Base-by-base conservation (phyloP, 345 rosid genomes). In the Raphanus sativus region DNA sequence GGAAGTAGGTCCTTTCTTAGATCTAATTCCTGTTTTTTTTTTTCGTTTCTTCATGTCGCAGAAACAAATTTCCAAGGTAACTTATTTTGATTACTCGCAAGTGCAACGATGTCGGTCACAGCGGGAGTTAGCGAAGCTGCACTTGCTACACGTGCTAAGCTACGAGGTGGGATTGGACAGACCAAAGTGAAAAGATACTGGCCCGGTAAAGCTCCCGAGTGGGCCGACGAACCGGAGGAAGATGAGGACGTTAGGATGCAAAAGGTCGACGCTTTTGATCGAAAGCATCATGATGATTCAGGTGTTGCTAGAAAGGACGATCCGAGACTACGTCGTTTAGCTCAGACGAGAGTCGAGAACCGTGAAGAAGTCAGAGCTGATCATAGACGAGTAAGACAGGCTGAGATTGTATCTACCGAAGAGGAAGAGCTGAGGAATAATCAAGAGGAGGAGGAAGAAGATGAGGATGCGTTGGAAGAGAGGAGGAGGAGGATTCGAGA, bases 181-280 rank as follows among this genome's bases (percentile, higher is more conserved):
- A 90, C 91, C 0, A 90, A 82, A 77, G 95, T 90, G n/a, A 87
- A 83, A 76, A 78, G 95, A 78, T 90, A 90, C 55, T 90, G 92
- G 91, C 91, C 91, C 24, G 92, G 91, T 13, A 87, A 88, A 81
- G 95, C 89, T 4, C 95, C 95, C 0, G 89, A 90, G 48, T 87
- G 92, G 92, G 92, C 87, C 1, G 92, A 86, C 13, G 95, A 88
- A 17, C 82, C 73, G 0, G 89, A 87, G 21, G 91, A 90, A 77
- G 95, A 90, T 67, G 87, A 75, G 4, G 88, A 88, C 77, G 84
- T 88, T 70, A 83, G 73, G 83, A 87, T 81, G 86, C 80, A 86
- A 0, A 84, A 85, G 67, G 73, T 79, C 1, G 86, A 71, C 62
- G 85, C 81, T 61, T 64, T 88, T 68, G 92, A 88, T 75, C 85